Evolutionary conservation across 306 rosid genomes (phyloP).

Genomic region (Rosa persica): DNA sequence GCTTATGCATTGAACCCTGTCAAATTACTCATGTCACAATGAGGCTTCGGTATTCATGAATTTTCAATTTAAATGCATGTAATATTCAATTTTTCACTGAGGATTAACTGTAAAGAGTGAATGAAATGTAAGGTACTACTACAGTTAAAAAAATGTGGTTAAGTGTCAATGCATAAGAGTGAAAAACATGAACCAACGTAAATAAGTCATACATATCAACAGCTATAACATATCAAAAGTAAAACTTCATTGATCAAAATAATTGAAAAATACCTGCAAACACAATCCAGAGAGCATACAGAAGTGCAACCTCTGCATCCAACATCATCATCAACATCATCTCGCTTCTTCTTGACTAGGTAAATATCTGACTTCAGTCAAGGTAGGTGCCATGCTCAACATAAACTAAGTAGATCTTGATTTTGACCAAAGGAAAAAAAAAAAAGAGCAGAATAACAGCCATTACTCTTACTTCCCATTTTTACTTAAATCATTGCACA

Average conservation of each 20-base stretch:
- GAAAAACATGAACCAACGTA: neutral
- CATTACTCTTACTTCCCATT: neutral
- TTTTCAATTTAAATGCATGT: neutral
- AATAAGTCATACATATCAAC: neutral
- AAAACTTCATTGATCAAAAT: neutral
- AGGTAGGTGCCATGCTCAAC: constrained; percentile 38
- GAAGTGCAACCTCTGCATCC: constrained; percentile 75
- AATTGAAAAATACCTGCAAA: constrained; percentile 68
- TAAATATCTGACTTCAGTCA: constrained; percentile 60
- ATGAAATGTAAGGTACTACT: neutral
- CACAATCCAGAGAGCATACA: constrained; percentile 72
- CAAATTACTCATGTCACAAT: constrained; percentile 11
- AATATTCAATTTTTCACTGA: neutral
- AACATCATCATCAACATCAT: constrained; percentile 59
- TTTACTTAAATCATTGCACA: constrained; percentile 15
- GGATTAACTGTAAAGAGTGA: neutral
- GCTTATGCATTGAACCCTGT: constrained; percentile 95
- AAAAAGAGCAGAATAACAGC: neutral
- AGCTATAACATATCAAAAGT: neutral
- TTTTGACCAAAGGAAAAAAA: neutral
- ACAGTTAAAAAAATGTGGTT: too few species aligned
- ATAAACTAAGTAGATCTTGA: neutral
- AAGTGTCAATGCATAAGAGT: neutral
- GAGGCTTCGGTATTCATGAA: neutral
- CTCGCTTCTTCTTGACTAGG: constrained; percentile 85